Percentiles rank a stretch among this genome's conserved stretches.
Evolutionary conservation across 768 basidiomycete species (phyloP).

Genomic region (Neoboletus brunneissimus): DNA sequence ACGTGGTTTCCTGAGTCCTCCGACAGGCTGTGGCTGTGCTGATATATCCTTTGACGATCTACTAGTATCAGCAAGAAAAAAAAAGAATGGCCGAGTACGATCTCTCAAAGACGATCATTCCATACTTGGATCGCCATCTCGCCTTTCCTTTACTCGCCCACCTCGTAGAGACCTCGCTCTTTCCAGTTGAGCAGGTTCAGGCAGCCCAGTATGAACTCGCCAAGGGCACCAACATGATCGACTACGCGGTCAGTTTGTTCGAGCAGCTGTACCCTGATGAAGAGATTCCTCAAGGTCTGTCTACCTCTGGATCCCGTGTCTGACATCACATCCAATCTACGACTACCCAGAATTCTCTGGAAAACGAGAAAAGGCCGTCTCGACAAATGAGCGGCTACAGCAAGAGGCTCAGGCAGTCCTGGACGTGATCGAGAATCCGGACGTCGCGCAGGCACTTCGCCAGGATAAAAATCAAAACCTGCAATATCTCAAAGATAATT

Average conservation of each 20-base stretch:
- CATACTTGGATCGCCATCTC: conserved; percentile 92
- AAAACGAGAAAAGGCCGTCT: conserved; percentile 79
- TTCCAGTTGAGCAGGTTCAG: conserved; percentile 75
- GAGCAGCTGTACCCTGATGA: conserved; percentile 73
- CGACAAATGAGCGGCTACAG: conserved; percentile 79
- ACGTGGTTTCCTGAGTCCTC: conserved; percentile 8
- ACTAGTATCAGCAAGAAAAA: conserved; percentile 8
- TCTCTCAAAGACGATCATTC: conserved; percentile 85
- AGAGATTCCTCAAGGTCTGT: conserved; percentile 64
- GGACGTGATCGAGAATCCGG: conserved; percentile 95
- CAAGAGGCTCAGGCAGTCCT: conserved; percentile 91
- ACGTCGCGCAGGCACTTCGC: conserved; percentile 89
- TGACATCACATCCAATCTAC: background rate
- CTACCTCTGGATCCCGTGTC: background rate
- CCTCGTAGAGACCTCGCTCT: conserved; percentile 71
- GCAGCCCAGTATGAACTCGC: conserved; percentile 96
- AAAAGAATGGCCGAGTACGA: conserved; percentile 79
- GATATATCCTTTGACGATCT: conserved; percentile 5
- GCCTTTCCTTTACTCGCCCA: conserved; percentile 91
- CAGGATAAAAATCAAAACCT: conserved; percentile 98
- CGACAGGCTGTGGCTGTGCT: conserved; percentile 23
- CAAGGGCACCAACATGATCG: conserved; percentile 97
- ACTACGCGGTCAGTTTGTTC: conserved; percentile 83
- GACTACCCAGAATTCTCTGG: conserved; percentile 67
- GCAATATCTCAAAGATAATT: conserved; percentile 90